Conservation (phyloP, 495 filamentous ascomycete species). For the Hyaloscypha bicolor region DNA sequence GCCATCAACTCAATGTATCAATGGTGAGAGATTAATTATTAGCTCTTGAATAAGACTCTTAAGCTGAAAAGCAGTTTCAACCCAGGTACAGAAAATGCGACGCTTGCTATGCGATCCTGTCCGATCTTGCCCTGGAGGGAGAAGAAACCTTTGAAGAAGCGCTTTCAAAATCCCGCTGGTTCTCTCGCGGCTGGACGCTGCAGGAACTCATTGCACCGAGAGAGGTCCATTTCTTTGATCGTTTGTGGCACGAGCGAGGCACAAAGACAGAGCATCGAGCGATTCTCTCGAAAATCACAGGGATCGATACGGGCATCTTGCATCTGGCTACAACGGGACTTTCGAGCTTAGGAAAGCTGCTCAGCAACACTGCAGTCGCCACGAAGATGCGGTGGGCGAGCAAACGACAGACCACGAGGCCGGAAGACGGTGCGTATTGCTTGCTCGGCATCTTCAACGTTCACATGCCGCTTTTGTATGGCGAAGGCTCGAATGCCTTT, state of each 20-base stretch:
- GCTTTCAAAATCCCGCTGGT: background rate
- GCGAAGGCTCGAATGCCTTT: constrained; percentile 29
- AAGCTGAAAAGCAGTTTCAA: too few species aligned
- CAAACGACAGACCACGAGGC: constrained; percentile 27
- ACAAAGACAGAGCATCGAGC: background rate
- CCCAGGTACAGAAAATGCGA: background rate
- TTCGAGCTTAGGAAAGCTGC: background rate
- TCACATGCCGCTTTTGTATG: constrained; percentile 36
- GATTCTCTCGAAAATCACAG: background rate
- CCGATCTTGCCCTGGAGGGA: background rate
- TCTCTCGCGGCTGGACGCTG: background rate
- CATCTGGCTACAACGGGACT: background rate
- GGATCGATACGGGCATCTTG: background rate
- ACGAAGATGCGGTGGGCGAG: constrained; percentile 29
- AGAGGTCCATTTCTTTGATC: background rate
- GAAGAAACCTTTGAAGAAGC: background rate
- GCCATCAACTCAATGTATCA: background rate
- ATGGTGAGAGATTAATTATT: background rate
- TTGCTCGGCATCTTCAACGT: constrained; percentile 22
- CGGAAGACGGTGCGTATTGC: constrained; percentile 35
- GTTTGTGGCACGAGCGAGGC: background rate
- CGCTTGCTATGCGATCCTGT: background rate
- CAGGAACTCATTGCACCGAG: background rate
- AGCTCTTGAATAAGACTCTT: too few species aligned
- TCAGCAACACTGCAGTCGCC: background rate